Percentiles rank a stretch among this genome's conserved stretches.
These are phyloP conservation scores for Umbilicus rupestris DNA, from an alignment of 164 flowering plant species.

Conservation along the genomic window DNA sequence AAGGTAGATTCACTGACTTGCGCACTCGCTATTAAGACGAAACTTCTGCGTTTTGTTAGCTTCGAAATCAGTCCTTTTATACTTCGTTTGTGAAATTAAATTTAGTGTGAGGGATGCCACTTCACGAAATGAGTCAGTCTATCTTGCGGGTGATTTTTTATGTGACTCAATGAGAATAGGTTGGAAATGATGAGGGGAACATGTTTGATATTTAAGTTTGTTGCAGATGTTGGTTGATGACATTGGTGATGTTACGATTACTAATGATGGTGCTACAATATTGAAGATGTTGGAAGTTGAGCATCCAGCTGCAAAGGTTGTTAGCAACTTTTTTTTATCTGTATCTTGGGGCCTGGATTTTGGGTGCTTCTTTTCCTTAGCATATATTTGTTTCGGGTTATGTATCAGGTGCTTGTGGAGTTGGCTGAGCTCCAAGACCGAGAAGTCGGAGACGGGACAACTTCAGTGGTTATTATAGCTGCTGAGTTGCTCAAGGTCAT, in stretches of 20 bases:
- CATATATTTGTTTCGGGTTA: background rate
- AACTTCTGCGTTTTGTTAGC: background rate
- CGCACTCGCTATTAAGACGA: background rate
- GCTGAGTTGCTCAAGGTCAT: conserved; percentile 92
- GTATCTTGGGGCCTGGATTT: background rate
- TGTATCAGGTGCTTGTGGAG: conserved; percentile 78
- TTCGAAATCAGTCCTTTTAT: background rate
- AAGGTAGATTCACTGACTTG: conserved; percentile 38
- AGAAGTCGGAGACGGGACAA: conserved; percentile 99
- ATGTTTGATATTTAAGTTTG: background rate
- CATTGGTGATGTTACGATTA: conserved; percentile 95
- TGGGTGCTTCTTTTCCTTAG: background rate
- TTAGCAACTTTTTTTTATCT: background rate
- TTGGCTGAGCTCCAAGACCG: conserved; percentile 98
- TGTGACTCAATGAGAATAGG: background rate
- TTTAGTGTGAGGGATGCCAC: background rate
- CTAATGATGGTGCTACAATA: conserved; percentile 99
- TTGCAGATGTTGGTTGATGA: conserved; percentile 98
- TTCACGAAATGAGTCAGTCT: background rate
- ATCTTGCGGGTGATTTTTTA: background rate
- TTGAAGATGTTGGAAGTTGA: conserved; percentile 96
- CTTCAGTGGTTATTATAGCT: conserved; percentile 95
- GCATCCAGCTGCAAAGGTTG: conserved; percentile 99
- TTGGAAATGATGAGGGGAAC: background rate
- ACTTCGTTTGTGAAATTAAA: background rate